phyloP scores from a whole-genome alignment of 2,329 filamentous ascomycete species.

The Byssochlamys sp. region DNA sequence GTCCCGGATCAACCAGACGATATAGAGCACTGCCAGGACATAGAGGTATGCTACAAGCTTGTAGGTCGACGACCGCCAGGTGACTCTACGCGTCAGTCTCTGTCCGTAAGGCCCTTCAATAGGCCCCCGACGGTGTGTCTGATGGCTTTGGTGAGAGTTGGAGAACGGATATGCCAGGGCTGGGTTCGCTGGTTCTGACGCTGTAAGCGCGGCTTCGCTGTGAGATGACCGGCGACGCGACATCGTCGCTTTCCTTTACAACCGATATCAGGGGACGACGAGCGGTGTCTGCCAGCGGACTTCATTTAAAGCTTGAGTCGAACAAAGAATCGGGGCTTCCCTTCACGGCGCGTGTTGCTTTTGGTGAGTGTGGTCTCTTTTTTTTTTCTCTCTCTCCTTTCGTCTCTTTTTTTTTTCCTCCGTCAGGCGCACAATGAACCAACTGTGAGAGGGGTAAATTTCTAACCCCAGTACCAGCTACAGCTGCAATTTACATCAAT shows the following conservation, averaged over 20 bases:
- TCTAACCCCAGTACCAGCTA: constrained; percentile 10
- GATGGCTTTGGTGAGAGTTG: constrained; percentile 13
- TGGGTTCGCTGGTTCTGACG: constrained; percentile 21
- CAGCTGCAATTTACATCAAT: constrained; percentile 12
- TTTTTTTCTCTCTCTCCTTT: neutral
- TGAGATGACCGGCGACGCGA: constrained; percentile 29
- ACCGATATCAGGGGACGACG: constrained; percentile 4
- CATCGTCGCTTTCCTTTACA: constrained; percentile 16
- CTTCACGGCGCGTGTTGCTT: neutral
- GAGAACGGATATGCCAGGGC: constrained; percentile 26
- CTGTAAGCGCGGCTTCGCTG: constrained; percentile 21
- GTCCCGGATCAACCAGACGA: constrained; percentile 32
- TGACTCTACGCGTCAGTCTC: constrained; percentile 30
- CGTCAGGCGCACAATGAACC: constrained; percentile 6
- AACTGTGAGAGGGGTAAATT: constrained; percentile 10
- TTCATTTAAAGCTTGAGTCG: neutral
- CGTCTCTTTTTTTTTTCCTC: constrained; percentile 2
- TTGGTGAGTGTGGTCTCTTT: neutral
- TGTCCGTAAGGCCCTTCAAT: constrained; percentile 34
- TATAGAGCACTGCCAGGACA: constrained; percentile 31
- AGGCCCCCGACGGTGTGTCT: constrained; percentile 24
- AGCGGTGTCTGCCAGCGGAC: constrained; percentile 3
- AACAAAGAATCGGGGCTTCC: neutral
- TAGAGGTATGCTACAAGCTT: constrained; percentile 33
- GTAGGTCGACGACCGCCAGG: constrained; percentile 35